Evolutionary conservation across 345 rosid species (phyloP).

Genomic region (Cardiospermum halicacabum): DNA sequence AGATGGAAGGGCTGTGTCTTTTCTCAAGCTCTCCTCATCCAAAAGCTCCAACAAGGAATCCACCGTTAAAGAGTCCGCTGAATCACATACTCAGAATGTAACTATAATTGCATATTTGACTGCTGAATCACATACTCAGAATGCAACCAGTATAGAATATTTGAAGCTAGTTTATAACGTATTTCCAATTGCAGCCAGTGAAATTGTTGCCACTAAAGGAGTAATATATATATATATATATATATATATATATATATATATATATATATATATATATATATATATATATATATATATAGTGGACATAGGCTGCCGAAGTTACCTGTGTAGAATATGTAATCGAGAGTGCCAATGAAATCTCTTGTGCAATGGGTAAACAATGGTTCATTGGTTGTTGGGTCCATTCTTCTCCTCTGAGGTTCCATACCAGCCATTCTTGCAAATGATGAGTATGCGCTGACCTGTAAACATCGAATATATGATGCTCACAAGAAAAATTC

Average conservation of each 20-base stretch:
- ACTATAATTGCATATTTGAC: not conserved
- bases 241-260: too few species aligned
- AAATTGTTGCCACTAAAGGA: too few species aligned
- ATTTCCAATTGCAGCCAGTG: too few species aligned
- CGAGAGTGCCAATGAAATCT: constrained; percentile 87
- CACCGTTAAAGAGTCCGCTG: constrained; percentile 90
- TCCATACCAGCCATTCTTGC: constrained; percentile 66
- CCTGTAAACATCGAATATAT: constrained; percentile 46
- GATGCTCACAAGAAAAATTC: constrained; percentile 7
- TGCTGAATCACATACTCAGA: constrained; percentile 13
- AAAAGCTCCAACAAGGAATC: constrained; percentile 94
- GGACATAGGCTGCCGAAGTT: not conserved
- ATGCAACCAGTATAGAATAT: constrained; percentile 8
- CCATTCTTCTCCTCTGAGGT: constrained; percentile 86
- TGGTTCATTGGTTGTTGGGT: constrained; percentile 82
- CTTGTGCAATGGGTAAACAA: constrained; percentile 93
- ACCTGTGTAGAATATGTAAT: constrained; percentile 98
- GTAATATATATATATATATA: too few species aligned
- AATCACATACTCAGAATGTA: constrained; percentile 6
- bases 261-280: too few species aligned
- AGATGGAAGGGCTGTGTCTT: constrained; percentile 99
- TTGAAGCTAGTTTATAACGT: too few species aligned
- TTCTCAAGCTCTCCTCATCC: constrained; percentile 97
- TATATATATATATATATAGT: not conserved
- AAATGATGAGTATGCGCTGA: constrained; percentile 95